Conservation (phyloP, 2,329 filamentous ascomycete species). For the Sporothrix curviconia region DNA sequence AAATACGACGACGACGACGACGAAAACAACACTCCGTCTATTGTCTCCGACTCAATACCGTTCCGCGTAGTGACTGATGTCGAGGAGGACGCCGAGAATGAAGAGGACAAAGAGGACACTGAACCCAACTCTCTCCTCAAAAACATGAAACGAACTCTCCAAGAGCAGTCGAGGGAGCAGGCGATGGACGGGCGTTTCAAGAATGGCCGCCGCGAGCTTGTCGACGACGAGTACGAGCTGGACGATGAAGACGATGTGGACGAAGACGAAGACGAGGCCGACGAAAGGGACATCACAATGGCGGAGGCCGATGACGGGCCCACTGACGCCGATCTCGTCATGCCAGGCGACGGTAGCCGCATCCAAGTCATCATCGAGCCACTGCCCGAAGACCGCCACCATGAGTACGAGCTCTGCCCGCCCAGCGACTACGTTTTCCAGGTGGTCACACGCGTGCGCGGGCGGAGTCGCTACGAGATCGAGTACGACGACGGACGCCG, state of each 20-base stretch:
- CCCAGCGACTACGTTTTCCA: slow-evolving; percentile 18
- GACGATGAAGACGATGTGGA: neutral
- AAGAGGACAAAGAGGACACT: neutral
- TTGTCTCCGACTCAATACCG: too few species aligned
- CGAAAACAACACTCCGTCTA: neutral
- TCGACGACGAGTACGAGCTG: neutral
- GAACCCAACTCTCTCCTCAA: neutral
- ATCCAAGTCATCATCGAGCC: slow-evolving; percentile 17
- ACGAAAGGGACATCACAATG: neutral
- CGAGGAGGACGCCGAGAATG: neutral
- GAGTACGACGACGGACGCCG: slow-evolving; percentile 19
- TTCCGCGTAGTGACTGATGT: too few species aligned
- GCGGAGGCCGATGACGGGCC: neutral
- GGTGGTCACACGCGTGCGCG: slow-evolving; percentile 8
- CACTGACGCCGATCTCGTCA: neutral
- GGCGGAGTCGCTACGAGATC: slow-evolving; percentile 16
- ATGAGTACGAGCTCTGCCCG: slow-evolving; percentile 12
- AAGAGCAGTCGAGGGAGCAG: neutral
- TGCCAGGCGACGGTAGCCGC: slow-evolving; percentile 1
- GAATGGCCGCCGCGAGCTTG: neutral
- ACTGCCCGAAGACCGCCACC: slow-evolving; percentile 6
- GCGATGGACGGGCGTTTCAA: neutral
- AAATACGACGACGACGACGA: neutral
- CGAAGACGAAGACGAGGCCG: neutral
- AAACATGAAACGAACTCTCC: neutral